phyloP scores from a whole-genome alignment of 1,139 yeast genomes.

The Kurtzmaniella natalensis region DNA sequence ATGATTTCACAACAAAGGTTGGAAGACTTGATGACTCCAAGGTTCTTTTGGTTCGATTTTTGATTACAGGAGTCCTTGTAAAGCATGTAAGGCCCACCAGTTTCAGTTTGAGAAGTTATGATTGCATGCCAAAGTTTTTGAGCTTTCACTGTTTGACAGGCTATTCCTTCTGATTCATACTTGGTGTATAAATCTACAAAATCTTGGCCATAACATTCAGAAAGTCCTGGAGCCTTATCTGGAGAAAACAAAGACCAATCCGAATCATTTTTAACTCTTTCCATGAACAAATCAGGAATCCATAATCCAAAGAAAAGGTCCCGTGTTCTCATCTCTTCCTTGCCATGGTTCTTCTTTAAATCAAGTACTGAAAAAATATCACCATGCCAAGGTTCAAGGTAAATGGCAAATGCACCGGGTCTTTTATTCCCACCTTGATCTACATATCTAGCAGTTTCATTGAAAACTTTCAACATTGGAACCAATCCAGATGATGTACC shows the following conservation, averaged over 20 bases:
- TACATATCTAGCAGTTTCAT: constrained; percentile 56
- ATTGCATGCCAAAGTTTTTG: constrained; percentile 53
- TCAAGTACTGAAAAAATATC: constrained; percentile 52
- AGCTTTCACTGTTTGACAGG: constrained; percentile 37
- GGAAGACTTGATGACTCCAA: constrained; percentile 54
- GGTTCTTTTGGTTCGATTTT: constrained; percentile 51
- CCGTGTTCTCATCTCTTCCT: constrained; percentile 52
- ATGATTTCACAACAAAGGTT: constrained; percentile 57
- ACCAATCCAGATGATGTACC: constrained; percentile 55
- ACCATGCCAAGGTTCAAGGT: constrained; percentile 60
- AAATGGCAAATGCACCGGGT: constrained; percentile 62
- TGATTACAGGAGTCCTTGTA: constrained; percentile 54
- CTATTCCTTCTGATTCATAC: constrained; percentile 44
- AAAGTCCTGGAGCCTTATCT: constrained; percentile 47
- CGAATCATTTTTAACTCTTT: constrained; percentile 42
- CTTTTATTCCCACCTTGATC: constrained; percentile 63
- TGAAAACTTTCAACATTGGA: constrained; percentile 57
- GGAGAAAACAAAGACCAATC: constrained; percentile 58
- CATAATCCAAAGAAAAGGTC: constrained; percentile 56
- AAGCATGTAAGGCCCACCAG: constrained; percentile 57
- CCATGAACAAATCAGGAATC: constrained; percentile 59
- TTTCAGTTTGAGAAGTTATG: constrained; percentile 53
- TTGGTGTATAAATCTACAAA: constrained; percentile 40
- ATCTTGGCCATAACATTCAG: constrained; percentile 47
- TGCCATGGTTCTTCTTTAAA: constrained; percentile 52